Base-by-base conservation (phyloP, 768 basidiomycete species). In the Tulasnella sp. region DNA sequence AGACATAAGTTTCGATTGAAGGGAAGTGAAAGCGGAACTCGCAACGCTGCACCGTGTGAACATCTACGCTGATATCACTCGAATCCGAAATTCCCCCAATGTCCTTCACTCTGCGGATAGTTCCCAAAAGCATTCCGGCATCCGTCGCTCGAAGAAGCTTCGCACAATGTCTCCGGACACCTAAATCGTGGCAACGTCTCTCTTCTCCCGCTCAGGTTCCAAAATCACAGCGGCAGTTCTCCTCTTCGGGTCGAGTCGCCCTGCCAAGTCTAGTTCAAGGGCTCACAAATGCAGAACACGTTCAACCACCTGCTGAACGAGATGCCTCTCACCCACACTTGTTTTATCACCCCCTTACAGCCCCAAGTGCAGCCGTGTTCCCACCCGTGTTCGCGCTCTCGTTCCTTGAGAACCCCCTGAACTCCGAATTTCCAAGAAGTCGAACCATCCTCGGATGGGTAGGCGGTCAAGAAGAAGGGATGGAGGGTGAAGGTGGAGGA, bases 401-500 rank as follows among this genome's bases (percentile, higher is more conserved):
- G 0, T 92, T 93, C 76, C 83, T 91, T 9, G 74, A 85, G 0
- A 78, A 82, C 25, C 83, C 85, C 11, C 89, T 89, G 0, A 81
- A 85, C 1, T 80, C 22, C 19, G 76, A 39, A 14, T 22, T 81
- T 0, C 78, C 84, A 2, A 84, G 86, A 29, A 89, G 90, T 9
- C 81, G 83, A 36, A 85, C 87, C 6, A 82, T 93, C 12, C 83
- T 93, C 29, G 92, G 92, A 3, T 92, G 90, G 90, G 82, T 93
- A 8, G 38, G 29, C 49, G 49, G 49, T 22, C 22, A 49, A 9
- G 49, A 49, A 73, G 81, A 77, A 2, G 80, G 81, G 29, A 82
- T 83, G 38, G 79, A 75, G 2, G 82, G 81, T 45, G 81, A 80
- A 25, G 86, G 87, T 29, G 87, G 87, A 1, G 88, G 89, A 5